Conservation (phyloP, 306 rosid genomes). For the Vicia villosa region DNA sequence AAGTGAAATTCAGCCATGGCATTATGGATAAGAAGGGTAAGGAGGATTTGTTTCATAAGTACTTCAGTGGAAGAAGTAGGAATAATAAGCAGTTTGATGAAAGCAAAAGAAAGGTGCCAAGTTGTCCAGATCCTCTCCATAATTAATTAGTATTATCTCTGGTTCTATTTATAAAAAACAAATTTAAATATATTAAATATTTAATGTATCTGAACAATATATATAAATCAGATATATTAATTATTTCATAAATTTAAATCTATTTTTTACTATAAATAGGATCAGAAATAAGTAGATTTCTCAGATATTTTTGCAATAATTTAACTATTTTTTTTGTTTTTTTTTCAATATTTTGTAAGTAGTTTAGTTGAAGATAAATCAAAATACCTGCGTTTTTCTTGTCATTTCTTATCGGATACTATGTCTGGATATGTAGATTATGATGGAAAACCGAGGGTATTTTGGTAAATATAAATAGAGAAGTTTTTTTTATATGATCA, state of each 20-base stretch:
- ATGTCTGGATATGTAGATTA: constrained; percentile 14
- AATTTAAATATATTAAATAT: no score
- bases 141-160: constrained; percentile 63
- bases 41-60: constrained; percentile 51
- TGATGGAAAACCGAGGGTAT: constrained; percentile 76
- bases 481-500: neutral
- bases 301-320: neutral
- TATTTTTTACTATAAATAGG: no score
- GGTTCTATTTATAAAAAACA: no score
- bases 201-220: no score
- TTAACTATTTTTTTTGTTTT: neutral
- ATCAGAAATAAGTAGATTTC: no score
- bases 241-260: no score
- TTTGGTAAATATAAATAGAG: constrained; percentile 49
- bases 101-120: constrained; percentile 72
- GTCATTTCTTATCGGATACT: constrained; percentile 17
- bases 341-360: neutral
- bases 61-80: constrained; percentile 46
- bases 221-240: no score
- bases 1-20: constrained; percentile 23
- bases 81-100: constrained; percentile 55
- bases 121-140: constrained; percentile 96
- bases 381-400: constrained; percentile 80
- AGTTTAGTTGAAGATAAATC: constrained; percentile 45
- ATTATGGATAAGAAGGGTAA: constrained; percentile 22